Base-by-base conservation (phyloP, 169 alveolate genomes). In the Condylostoma magnum region DNA sequence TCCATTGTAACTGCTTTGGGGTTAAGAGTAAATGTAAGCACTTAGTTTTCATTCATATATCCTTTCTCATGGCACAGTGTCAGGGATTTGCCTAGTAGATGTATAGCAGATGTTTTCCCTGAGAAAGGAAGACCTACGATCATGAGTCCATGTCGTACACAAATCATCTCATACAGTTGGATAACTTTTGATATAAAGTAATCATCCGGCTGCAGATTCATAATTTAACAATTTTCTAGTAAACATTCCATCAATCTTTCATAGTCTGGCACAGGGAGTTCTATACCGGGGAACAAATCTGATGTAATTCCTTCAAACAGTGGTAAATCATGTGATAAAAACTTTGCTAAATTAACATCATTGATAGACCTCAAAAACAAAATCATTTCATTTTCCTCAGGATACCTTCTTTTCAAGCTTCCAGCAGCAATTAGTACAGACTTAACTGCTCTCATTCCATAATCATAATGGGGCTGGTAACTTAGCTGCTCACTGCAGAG, bases 131-230 rank as follows among this genome's bases (percentile, higher is more conserved):
- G 81, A 2, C 98, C 98, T 0, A 95, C 97, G 28, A 94, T 86
- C 97, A 95, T 95, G 46, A 95, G 84, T 5, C 97, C 98, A 77
- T 95, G 98, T 68, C 98, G 90, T 31, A 92, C 97, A 68, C 87
- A 71, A 18, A 95, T 86, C 6, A 97, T 95, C 80, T 93, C 96
- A 82, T 89, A 87, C 4, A 95, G 76, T 83, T 95, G 88, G n/a
- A 90, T 74, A 53, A 85, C 84, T 84, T 92, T 93, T 30, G 66
- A 65, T 18, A 83, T 70, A 71, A 83, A 84, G 25, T 55, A 68
- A 50, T 71, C 80, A 0, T 87, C 75, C 0, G 91, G 85, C 31
- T 83, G 88, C 55, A 87, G 76, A 3, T 71, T 66, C 38, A 55
- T 6, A 51, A 27, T 31, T 36, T 18, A 38, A 15, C 87, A 76